Evolutionary conservation across 1,284 basidiomycete genomes (phyloP).

Genomic region (Rhizoctonia solani): DNA sequence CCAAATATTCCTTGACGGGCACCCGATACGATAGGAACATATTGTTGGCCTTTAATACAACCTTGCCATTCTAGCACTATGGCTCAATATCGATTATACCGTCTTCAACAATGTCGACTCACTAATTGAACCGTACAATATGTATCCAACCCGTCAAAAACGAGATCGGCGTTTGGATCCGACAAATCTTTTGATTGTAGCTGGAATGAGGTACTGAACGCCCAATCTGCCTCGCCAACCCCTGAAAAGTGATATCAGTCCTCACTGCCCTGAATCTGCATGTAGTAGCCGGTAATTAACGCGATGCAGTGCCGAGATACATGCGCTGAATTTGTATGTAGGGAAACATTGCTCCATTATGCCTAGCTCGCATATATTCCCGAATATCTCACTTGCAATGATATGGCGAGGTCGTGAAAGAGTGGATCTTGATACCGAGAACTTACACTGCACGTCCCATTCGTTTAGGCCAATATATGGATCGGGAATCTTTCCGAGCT

Average conservation of each 20-base stretch:
- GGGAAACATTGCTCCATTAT: too few species aligned
- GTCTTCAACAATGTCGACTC: conserved; percentile 44
- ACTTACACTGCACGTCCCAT: conserved; percentile 83
- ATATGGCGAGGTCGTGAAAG: conserved; percentile 37
- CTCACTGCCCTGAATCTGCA: neutral
- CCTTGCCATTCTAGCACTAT: conserved; percentile 62
- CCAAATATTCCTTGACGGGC: conserved; percentile 58
- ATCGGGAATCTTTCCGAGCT: conserved; percentile 72
- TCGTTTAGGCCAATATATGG: conserved; percentile 81
- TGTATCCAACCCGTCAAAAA: conserved; percentile 89
- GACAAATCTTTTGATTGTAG: conserved; percentile 55
- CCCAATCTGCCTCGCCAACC: conserved; percentile 85
- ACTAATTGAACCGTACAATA: conserved; percentile 74
- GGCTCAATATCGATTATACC: neutral
- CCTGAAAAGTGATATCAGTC: conserved; percentile 53
- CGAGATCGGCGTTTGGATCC: conserved; percentile 63
- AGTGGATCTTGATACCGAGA: too few species aligned
- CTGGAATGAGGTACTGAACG: conserved; percentile 72
- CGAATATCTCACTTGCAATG: too few species aligned
- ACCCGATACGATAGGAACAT: conserved; percentile 77
- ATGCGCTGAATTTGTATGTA: neutral
- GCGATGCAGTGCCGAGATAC: conserved; percentile 8
- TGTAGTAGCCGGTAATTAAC: neutral
- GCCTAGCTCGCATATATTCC: too few species aligned
- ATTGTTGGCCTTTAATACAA: conserved; percentile 71